These are phyloP conservation scores for Claviceps africana DNA, from an alignment of 2,329 filamentous ascomycete species.

Conservation along the genomic window DNA sequence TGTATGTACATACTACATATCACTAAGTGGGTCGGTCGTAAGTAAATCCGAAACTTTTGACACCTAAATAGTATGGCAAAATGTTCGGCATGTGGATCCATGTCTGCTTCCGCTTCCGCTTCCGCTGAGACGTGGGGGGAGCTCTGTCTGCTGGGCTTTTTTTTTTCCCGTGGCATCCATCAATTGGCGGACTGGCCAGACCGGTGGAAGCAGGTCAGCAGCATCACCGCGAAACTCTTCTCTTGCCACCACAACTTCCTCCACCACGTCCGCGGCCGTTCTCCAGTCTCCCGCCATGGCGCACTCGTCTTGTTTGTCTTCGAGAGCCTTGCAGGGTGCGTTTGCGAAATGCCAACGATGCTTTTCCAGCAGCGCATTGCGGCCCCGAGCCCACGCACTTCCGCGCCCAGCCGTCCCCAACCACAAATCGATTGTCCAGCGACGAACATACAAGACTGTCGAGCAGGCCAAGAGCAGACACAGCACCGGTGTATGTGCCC, in stretches of 20 bases:
- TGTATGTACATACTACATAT: no score
- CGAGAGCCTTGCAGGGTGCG: conserved; percentile 21
- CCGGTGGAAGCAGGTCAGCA: background rate
- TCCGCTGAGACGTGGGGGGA: no score
- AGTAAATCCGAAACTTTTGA: no score
- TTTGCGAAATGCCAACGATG: conserved; percentile 25
- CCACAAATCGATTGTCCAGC: conserved; percentile 22
- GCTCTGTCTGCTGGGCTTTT: background rate
- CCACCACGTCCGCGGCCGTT: background rate
- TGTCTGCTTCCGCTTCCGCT: no score
- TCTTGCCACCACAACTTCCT: background rate
- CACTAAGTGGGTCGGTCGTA: no score
- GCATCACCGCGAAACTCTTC: background rate
- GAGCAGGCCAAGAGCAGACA: conserved; percentile 46
- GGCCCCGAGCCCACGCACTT: conserved; percentile 22
- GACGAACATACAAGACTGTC: conserved; percentile 35
- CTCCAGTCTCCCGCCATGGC: conserved; percentile 20
- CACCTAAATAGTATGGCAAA: no score
- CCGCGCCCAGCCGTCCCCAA: conserved; percentile 17
- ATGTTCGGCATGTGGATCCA: no score
- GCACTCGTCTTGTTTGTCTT: conserved; percentile 16
- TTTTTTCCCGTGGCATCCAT: no score
- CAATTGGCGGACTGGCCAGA: no score
- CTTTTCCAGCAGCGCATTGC: conserved; percentile 23
- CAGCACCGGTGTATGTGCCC: conserved; percentile 35